These are phyloP conservation scores for Acanthamoeba lugdunensis DNA, from an alignment of 208 protist genomes.

Conservation along the genomic window DNA sequence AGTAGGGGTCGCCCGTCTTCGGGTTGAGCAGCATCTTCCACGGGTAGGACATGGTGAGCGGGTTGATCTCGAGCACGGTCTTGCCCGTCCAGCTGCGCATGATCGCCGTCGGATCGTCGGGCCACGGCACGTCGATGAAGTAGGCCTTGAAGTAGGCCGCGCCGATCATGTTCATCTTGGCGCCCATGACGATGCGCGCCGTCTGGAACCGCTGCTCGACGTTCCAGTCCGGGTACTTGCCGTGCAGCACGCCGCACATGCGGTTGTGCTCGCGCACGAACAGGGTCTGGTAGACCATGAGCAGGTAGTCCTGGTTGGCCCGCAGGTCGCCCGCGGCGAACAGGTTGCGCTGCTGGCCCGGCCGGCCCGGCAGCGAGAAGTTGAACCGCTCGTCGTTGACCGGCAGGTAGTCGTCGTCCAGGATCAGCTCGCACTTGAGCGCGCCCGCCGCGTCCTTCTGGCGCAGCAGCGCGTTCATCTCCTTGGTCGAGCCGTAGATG, in stretches of 20 bases:
- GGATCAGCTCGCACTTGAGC: constrained; percentile 14
- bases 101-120: constrained; percentile 30
- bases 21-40: neutral
- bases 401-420: neutral
- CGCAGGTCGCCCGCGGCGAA: constrained; percentile 31
- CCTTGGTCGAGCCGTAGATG: constrained; percentile 9
- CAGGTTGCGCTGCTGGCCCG: constrained; percentile 9
- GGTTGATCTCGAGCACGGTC: constrained; percentile 15
- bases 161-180: constrained; percentile 22
- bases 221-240: neutral
- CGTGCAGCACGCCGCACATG: constrained; percentile 30
- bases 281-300: constrained; percentile 1
- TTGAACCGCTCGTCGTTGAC: constrained; percentile 24
- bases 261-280: constrained; percentile 54
- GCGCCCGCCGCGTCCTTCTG: neutral
- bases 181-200: constrained; percentile 5
- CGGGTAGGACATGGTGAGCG: constrained; percentile 17
- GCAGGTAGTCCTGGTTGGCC: constrained; percentile 1
- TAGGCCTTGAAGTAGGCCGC: constrained; percentile 22
- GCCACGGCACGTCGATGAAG: constrained; percentile 14
- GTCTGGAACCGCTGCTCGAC: constrained; percentile 27
- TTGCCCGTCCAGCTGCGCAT: constrained; percentile 32
- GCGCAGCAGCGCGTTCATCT: constrained; percentile 20
- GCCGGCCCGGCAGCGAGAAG: constrained; percentile 11
- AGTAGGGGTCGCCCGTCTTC: neutral